A percentile compares a stretch with the other conserved stretches of the same genome.
Conservation (phyloP, 1,284 basidiomycete genomes). For the Phlebopus sp. region DNA sequence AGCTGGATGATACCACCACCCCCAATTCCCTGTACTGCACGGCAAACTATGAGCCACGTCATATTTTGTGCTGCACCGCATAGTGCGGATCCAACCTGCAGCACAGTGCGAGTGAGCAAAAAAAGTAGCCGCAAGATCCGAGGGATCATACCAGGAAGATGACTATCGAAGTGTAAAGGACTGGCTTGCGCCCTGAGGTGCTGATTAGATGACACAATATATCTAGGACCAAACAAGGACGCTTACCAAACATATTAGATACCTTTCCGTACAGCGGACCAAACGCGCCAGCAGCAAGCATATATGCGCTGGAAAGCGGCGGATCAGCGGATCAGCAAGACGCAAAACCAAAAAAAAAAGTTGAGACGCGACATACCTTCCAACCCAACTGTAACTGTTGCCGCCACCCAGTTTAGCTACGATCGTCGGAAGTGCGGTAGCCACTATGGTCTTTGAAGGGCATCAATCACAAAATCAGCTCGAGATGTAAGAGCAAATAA, state of each 20-base stretch:
- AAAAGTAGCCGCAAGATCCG: background rate
- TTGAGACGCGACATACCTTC: constrained; percentile 66
- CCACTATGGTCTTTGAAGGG: constrained; percentile 61
- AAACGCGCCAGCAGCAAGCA: constrained; percentile 67
- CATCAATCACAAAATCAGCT: background rate
- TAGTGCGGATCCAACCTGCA: constrained; percentile 71
- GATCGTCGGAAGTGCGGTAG: constrained; percentile 80
- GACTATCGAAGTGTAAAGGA: constrained; percentile 66
- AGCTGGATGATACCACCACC: constrained; percentile 74
- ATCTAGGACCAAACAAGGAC: background rate
- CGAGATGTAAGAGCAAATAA: background rate
- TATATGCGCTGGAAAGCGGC: constrained; percentile 53
- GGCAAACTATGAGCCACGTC: constrained; percentile 68
- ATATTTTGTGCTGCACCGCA: constrained; percentile 81
- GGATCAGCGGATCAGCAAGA: no score
- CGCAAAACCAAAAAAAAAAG: no score
- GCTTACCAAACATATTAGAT: constrained; percentile 54
- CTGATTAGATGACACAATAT: background rate
- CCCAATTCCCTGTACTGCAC: constrained; percentile 82
- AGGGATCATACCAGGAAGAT: constrained; percentile 59
- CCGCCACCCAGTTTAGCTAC: constrained; percentile 68
- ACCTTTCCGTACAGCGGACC: constrained; percentile 76
- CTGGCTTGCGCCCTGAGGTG: constrained; percentile 63
- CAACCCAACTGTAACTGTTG: constrained; percentile 71
- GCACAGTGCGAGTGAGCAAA: constrained; percentile 3